Conservation (phyloP, 202 grass and related monocot genomes). For the Zizania palustris region DNA sequence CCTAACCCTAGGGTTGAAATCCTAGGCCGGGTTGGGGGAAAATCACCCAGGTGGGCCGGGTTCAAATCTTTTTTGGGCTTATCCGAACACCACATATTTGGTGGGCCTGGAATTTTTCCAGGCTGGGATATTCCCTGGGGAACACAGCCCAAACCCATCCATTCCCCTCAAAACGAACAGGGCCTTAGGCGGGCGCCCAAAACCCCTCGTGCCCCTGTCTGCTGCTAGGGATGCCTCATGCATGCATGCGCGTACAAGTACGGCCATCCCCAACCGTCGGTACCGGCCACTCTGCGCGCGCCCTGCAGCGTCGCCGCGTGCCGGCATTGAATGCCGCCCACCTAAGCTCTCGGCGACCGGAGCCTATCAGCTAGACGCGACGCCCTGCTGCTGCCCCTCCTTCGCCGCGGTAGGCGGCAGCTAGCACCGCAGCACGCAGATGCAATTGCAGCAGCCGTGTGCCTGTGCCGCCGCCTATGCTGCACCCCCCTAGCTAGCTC, state of each 20-base stretch:
- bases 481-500: slow-evolving; percentile 43
- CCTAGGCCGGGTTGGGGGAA: no score
- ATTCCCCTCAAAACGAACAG: no score
- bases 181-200: slow-evolving; percentile 28
- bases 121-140: no score
- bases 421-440: not conserved
- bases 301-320: slow-evolving; percentile 15
- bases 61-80: no score
- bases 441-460: no score
- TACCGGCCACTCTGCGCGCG: slow-evolving; percentile 7
- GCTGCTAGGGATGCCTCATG: not conserved
- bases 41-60: no score
- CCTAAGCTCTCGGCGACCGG: slow-evolving; percentile 28
- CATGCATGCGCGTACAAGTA: slow-evolving; percentile 24
- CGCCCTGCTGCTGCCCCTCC: no score
- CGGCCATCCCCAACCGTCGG: slow-evolving; percentile 23
- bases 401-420: not conserved
- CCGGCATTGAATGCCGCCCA: slow-evolving; percentile 46
- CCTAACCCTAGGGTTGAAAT: no score
- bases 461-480: not conserved
- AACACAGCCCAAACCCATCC: no score
- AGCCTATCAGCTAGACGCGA: not conserved
- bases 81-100: no score
- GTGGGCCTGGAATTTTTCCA: no score
- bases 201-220: not conserved